phyloP scores from a whole-genome alignment of 2,329 filamentous ascomycete species.

The Fusarium oligoseptatum region DNA sequence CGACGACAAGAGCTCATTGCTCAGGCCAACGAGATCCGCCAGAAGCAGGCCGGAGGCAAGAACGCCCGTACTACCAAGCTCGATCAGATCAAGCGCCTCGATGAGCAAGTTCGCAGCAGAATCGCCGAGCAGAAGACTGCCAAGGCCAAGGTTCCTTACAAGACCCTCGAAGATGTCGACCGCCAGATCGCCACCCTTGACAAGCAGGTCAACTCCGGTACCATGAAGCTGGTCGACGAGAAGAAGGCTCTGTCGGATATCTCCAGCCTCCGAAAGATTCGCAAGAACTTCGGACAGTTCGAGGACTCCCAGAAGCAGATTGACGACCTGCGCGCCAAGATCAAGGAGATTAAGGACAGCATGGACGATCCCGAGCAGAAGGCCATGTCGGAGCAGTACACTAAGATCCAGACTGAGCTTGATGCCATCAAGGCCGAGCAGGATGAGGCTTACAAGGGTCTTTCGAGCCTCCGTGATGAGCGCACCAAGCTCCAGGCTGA shows the following conservation, averaged over 20 bases:
- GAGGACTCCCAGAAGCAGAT: conserved; percentile 91
- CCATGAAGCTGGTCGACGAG: conserved; percentile 97
- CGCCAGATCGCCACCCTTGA: conserved; percentile 84
- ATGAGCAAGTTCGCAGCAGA: conserved; percentile 88
- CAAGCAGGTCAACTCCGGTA: conserved; percentile 87
- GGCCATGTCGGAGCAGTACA: conserved; percentile 88
- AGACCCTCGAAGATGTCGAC: conserved; percentile 89
- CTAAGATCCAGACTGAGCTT: conserved; percentile 86
- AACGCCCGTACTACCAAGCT: conserved; percentile 80
- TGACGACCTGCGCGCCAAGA: conserved; percentile 86
- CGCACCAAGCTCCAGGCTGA: conserved; percentile 85
- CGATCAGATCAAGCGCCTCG: conserved; percentile 92
- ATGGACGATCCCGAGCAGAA: conserved; percentile 93
- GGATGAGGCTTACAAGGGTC: conserved; percentile 89
- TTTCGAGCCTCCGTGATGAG: conserved; percentile 87
- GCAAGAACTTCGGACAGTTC: conserved; percentile 90
- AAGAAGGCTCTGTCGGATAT: conserved; percentile 92
- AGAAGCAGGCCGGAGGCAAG: conserved; percentile 91
- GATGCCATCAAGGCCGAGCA: conserved; percentile 93
- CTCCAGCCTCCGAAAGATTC: conserved; percentile 84
- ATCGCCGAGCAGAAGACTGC: conserved; percentile 89
- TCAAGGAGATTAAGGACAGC: conserved; percentile 88
- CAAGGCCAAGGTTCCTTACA: conserved; percentile 84
- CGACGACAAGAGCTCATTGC: conserved; percentile 87
- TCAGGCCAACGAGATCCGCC: conserved; percentile 85